phyloP scores from a whole-genome alignment of 441 rosid genomes.

The Hypseocharis bilobata region DNA sequence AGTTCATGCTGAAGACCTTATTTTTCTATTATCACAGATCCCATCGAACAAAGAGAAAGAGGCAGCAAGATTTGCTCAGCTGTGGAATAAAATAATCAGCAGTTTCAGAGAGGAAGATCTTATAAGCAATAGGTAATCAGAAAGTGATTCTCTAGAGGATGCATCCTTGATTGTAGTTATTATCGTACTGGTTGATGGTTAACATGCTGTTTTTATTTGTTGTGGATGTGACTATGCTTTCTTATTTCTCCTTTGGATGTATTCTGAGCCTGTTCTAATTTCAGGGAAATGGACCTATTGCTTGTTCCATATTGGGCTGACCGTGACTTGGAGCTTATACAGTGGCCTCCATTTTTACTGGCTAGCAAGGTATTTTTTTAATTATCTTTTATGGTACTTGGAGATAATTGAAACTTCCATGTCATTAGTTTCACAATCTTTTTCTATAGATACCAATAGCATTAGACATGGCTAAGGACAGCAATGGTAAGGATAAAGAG shows the following conservation, averaged over 20 bases:
- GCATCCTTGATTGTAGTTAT: slow-evolving; percentile 3
- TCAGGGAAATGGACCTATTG: slow-evolving; percentile 91
- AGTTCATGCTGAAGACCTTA: slow-evolving; percentile 4
- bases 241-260: slow-evolving; percentile 3
- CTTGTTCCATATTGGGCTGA: slow-evolving; percentile 99
- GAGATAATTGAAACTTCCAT: slow-evolving; percentile 4
- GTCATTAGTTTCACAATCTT: slow-evolving; percentile 17
- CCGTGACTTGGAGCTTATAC: slow-evolving; percentile 75
- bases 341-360: slow-evolving; percentile 97
- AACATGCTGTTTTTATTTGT: neutral
- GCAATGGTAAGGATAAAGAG: slow-evolving; percentile 83
- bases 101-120: slow-evolving; percentile 98
- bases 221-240: neutral
- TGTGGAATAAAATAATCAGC: slow-evolving; percentile 92
- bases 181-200: neutral
- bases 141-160: slow-evolving; percentile 4
- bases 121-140: slow-evolving; percentile 56
- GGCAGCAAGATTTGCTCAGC: slow-evolving; percentile 93
- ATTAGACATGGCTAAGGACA: slow-evolving; percentile 97
- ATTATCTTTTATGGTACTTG: neutral
- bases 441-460: slow-evolving; percentile 83
- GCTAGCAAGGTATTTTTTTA: slow-evolving; percentile 80
- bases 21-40: slow-evolving; percentile 35
- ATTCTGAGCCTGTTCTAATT: slow-evolving; percentile 18
- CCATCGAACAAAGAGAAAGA: slow-evolving; percentile 60